Percentiles rank a stretch among this genome's conserved stretches.
Conservation (phyloP, 1,139 yeast species). For the Suhomyces bokatorum region DNA sequence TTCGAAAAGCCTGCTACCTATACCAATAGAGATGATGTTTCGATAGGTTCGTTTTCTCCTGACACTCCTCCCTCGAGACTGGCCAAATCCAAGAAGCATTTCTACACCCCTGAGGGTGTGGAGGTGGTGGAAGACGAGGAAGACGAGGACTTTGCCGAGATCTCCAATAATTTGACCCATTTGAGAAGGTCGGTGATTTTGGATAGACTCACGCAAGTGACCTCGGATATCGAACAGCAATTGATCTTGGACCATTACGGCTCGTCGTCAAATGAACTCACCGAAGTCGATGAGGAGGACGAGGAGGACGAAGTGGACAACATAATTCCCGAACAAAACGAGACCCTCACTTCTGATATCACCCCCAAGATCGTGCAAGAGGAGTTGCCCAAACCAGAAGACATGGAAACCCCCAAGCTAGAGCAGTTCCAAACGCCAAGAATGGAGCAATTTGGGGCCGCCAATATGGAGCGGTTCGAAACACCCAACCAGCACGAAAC, state of each 20-base stretch:
- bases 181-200: conserved; percentile 41
- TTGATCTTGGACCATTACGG: conserved; percentile 25
- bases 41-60: conserved; percentile 40
- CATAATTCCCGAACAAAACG: not conserved
- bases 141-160: conserved; percentile 14
- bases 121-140: conserved; percentile 14
- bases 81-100: conserved; percentile 4
- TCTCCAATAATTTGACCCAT: conserved; percentile 12
- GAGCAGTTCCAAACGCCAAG: conserved; percentile 4
- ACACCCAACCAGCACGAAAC: conserved; percentile 1
- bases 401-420: conserved; percentile 1
- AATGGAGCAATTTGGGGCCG: conserved; percentile 1
- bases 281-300: conserved; percentile 9
- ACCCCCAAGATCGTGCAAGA: not conserved
- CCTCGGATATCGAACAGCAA: conserved; percentile 42
- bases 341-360: not conserved
- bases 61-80: conserved; percentile 32
- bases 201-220: conserved; percentile 42
- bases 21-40: conserved; percentile 19
- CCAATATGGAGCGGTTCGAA: conserved; percentile 1
- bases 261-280: conserved; percentile 11
- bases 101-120: conserved; percentile 10
- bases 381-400: conserved; percentile 1
- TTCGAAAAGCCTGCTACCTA: conserved; percentile 9
- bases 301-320: conserved; percentile 7